These are phyloP conservation scores for Puccinia horiana DNA, from an alignment of 1,284 basidiomycete genomes.

Conservation along the genomic window DNA sequence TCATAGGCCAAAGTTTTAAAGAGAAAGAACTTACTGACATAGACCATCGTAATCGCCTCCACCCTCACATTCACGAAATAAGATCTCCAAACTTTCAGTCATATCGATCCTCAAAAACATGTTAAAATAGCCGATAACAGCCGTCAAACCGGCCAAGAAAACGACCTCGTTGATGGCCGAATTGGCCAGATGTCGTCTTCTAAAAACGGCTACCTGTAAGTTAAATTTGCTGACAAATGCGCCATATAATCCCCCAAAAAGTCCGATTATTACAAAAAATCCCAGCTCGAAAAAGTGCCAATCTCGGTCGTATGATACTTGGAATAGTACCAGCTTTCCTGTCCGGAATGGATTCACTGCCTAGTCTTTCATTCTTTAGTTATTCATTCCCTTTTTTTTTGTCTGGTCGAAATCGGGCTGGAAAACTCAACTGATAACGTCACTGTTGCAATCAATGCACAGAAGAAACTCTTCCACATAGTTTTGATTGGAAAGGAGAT, in stretches of 20 bases:
- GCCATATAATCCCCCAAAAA: slow-evolving; percentile 96
- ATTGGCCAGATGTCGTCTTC: slow-evolving; percentile 79
- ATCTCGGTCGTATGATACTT: slow-evolving; percentile 93
- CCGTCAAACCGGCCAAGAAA: slow-evolving; percentile 80
- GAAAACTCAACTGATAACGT: slow-evolving; percentile 75
- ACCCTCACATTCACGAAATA: slow-evolving; percentile 94
- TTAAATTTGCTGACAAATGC: slow-evolving; percentile 97
- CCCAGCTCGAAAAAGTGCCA: slow-evolving; percentile 99
- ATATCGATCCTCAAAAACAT: slow-evolving; percentile 94
- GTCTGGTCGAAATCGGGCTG: neutral
- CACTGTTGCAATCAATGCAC: slow-evolving; percentile 92
- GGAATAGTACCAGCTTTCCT: slow-evolving; percentile 95
- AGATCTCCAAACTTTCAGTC: slow-evolving; percentile 93
- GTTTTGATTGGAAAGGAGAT: slow-evolving; percentile 93
- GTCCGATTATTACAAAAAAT: slow-evolving; percentile 80
- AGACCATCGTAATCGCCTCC: slow-evolving; percentile 87
- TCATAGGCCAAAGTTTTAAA: slow-evolving; percentile 16
- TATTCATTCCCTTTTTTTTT: neutral
- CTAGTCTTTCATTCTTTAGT: slow-evolving; percentile 59
- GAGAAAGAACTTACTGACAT: slow-evolving; percentile 74
- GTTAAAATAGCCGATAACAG: slow-evolving; percentile 89
- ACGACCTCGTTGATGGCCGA: slow-evolving; percentile 89
- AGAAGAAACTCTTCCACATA: slow-evolving; percentile 98
- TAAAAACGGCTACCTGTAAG: slow-evolving; percentile 88
- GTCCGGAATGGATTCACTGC: slow-evolving; percentile 98